phyloP scores from a whole-genome alignment of 352 stramenopile species.

The Phytophthora chlamydospora region DNA sequence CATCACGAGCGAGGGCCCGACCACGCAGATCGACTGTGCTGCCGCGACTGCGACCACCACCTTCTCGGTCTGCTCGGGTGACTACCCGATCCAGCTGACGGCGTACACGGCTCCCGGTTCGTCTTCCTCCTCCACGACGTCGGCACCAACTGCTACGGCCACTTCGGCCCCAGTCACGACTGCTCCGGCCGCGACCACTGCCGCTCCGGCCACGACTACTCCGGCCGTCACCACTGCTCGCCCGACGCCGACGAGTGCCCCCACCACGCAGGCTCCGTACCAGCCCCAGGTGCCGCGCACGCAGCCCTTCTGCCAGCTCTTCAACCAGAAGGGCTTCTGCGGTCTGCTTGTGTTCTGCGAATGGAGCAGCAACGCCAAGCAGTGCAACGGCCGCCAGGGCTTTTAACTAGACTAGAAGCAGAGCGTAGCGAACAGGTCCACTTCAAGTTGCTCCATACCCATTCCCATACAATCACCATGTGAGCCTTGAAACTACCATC shows the following conservation, averaged over 20 bases:
- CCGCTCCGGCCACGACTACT: background rate
- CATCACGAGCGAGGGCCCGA: constrained; percentile 46
- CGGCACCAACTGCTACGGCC: background rate
- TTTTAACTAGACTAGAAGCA: too few relatives aligned
- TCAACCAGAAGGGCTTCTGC: constrained; percentile 32
- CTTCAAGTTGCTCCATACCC: too few relatives aligned
- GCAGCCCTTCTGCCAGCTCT: constrained; percentile 34
- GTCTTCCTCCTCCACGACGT: constrained; percentile 15
- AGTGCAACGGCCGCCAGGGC: constrained; percentile 26
- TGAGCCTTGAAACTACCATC: too few relatives aligned
- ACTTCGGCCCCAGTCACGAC: constrained; percentile 7
- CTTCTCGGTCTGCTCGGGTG: constrained; percentile 48
- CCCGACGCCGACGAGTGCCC: constrained; percentile 4
- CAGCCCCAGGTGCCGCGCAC: constrained; percentile 22
- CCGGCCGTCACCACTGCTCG: background rate
- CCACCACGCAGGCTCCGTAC: constrained; percentile 10
- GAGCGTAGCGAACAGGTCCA: too few relatives aligned
- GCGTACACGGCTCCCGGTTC: constrained; percentile 44
- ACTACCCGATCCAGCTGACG: constrained; percentile 50
- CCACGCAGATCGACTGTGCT: constrained; percentile 58
- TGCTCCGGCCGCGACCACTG: constrained; percentile 5
- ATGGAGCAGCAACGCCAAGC: constrained; percentile 14
- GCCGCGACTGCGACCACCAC: constrained; percentile 34
- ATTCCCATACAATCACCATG: too few relatives aligned
- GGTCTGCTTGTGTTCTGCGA: constrained; percentile 35